These are phyloP conservation scores for Chamaenerion angustifolium DNA, from an alignment of 345 rosid genomes.

Conservation along the genomic window DNA sequence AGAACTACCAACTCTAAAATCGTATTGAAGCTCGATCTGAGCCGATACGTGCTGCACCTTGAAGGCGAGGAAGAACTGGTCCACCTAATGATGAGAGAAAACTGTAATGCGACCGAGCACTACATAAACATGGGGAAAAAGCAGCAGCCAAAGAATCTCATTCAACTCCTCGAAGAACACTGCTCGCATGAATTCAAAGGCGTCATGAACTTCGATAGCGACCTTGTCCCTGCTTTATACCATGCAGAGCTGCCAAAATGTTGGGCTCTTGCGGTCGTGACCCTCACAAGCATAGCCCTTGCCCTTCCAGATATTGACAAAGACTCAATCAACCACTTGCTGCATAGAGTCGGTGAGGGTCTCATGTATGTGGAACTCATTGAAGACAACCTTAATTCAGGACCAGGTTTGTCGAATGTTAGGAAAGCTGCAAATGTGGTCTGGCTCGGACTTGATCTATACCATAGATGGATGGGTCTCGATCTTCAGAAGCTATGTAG, in stretches of 20 bases:
- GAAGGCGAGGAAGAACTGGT: slow-evolving; percentile 73
- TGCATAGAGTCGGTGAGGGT: slow-evolving; percentile 44
- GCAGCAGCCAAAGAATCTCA: slow-evolving; percentile 41
- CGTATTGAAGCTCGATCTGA: slow-evolving; percentile 26
- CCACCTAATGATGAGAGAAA: slow-evolving; percentile 38
- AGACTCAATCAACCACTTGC: slow-evolving; percentile 17
- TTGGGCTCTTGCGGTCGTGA: slow-evolving; percentile 78
- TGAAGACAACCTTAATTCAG: slow-evolving; percentile 23
- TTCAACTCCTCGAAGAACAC: slow-evolving; percentile 35
- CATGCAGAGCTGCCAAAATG: slow-evolving; percentile 51
- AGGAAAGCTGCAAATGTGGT: slow-evolving; percentile 47
- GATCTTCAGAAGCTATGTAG: slow-evolving; percentile 41
- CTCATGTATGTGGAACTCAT: slow-evolving; percentile 32
- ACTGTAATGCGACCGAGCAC: slow-evolving; percentile 42
- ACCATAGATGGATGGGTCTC: slow-evolving; percentile 53
- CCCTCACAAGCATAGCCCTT: slow-evolving; percentile 56
- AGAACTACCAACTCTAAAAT: too few relatives aligned
- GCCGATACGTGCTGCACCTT: slow-evolving; percentile 59
- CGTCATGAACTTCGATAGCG: slow-evolving; percentile 43
- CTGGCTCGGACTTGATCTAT: slow-evolving; percentile 57
- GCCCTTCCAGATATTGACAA: slow-evolving; percentile 40
- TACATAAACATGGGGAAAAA: slow-evolving; percentile 43
- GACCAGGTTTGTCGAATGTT: slow-evolving; percentile 23
- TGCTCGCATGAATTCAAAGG: slow-evolving; percentile 40
- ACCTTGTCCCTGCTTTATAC: slow-evolving; percentile 32